Evolutionary conservation across 2,329 filamentous ascomycete species (phyloP).

Genomic region (Trichoderma sp.): DNA sequence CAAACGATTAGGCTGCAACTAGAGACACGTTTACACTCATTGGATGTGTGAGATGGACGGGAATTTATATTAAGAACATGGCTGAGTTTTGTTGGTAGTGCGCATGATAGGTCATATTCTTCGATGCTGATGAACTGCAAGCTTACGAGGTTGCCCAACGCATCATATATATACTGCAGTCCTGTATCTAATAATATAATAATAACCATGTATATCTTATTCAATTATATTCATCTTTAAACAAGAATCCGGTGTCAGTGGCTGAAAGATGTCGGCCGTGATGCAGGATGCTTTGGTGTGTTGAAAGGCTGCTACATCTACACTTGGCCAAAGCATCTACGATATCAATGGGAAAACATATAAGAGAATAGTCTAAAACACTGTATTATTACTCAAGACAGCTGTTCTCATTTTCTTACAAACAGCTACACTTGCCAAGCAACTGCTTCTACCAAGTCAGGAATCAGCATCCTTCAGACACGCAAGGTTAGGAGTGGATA

Average conservation of each 20-base stretch:
- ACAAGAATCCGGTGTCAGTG: neutral
- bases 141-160: neutral
- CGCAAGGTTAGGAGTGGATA: neutral
- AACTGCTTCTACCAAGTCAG: neutral
- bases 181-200: neutral
- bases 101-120: neutral
- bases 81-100: neutral
- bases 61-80: neutral
- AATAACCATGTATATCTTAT: neutral
- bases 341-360: neutral
- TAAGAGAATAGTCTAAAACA: neutral
- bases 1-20: neutral
- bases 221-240: neutral
- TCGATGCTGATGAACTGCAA: neutral
- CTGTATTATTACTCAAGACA: neutral
- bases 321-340: neutral
- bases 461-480: neutral
- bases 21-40: neutral
- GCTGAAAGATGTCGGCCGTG: neutral
- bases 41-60: neutral
- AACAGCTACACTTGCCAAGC: neutral
- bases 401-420: neutral
- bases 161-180: neutral
- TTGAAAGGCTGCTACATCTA: neutral
- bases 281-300: neutral